Evolutionary conservation across 2,329 filamentous ascomycete genomes (phyloP).

Genomic region (Zopfia rhizophila): DNA sequence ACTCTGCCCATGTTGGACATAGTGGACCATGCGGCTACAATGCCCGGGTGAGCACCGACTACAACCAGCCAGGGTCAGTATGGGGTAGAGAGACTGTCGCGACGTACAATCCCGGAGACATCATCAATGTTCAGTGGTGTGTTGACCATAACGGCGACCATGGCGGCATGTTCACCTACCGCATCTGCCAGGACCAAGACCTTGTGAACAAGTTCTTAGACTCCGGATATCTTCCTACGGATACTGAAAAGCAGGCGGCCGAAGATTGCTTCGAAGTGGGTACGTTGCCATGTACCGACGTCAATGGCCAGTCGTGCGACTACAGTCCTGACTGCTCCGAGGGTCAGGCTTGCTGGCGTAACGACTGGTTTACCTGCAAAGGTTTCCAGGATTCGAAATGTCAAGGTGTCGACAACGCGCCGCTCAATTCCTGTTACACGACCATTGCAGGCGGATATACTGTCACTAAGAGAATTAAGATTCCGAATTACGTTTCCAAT

Average conservation of each 20-base stretch:
- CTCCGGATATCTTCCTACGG: constrained; percentile 43
- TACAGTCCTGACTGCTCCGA: constrained; percentile 42
- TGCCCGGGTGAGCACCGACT: constrained; percentile 45
- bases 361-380: constrained; percentile 49
- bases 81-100: constrained; percentile 44
- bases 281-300: constrained; percentile 43
- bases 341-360: constrained; percentile 44
- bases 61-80: constrained; percentile 44
- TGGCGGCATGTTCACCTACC: constrained; percentile 47
- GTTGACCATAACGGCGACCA: constrained; percentile 48
- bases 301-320: constrained; percentile 41
- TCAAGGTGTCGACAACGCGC: constrained; percentile 42
- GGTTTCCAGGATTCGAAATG: constrained; percentile 43
- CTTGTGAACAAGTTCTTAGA: constrained; percentile 45
- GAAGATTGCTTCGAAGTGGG: constrained; percentile 44
- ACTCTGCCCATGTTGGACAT: constrained; percentile 39
- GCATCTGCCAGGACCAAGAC: constrained; percentile 45
- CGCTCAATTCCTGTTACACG: constrained; percentile 46
- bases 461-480: constrained; percentile 44
- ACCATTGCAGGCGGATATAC: constrained; percentile 48
- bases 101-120: constrained; percentile 41
- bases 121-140: constrained; percentile 47
- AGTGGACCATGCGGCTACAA: constrained; percentile 49
- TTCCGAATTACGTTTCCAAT: constrained; percentile 43
- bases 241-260: constrained; percentile 46